These are phyloP conservation scores for Peniophora sp. DNA, from an alignment of 1,284 basidiomycete species.

Conservation along the genomic window DNA sequence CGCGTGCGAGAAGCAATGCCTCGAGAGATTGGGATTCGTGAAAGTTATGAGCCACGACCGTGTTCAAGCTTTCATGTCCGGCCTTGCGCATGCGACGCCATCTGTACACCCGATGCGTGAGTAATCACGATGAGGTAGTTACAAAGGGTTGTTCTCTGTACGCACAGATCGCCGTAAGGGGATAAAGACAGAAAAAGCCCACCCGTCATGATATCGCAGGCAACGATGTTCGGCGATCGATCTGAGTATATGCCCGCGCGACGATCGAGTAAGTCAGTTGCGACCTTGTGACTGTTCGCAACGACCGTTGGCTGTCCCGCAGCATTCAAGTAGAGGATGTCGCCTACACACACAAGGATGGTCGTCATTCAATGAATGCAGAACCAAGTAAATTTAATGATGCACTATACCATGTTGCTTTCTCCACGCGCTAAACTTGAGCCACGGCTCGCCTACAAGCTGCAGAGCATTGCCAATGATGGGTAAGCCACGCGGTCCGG, in stretches of 20 bases:
- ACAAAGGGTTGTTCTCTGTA: too few relatives aligned
- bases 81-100: conserved; percentile 13
- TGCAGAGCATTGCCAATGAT: background rate
- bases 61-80: conserved; percentile 11
- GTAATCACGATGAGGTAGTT: background rate
- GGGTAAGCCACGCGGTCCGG: background rate
- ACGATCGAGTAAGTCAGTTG: background rate
- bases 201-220: background rate
- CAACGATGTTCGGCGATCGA: background rate
- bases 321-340: background rate
- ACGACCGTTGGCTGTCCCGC: background rate
- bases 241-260: background rate
- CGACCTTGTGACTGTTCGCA: background rate
- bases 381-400: too few relatives aligned
- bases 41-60: conserved; percentile 6
- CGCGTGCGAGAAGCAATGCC: conserved; percentile 9
- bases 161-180: background rate
- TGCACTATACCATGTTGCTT: too few relatives aligned
- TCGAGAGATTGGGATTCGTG: conserved; percentile 8
- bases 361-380: too few relatives aligned
- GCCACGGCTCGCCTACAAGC: background rate
- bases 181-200: background rate
- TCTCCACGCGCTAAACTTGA: too few relatives aligned
- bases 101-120: conserved; percentile 1
- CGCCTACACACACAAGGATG: background rate